Percentiles rank a stretch among this genome's conserved stretches.
These are phyloP conservation scores for Curvularia hawaiiensis DNA, from an alignment of 2,329 filamentous ascomycete species.

Conservation along the genomic window DNA sequence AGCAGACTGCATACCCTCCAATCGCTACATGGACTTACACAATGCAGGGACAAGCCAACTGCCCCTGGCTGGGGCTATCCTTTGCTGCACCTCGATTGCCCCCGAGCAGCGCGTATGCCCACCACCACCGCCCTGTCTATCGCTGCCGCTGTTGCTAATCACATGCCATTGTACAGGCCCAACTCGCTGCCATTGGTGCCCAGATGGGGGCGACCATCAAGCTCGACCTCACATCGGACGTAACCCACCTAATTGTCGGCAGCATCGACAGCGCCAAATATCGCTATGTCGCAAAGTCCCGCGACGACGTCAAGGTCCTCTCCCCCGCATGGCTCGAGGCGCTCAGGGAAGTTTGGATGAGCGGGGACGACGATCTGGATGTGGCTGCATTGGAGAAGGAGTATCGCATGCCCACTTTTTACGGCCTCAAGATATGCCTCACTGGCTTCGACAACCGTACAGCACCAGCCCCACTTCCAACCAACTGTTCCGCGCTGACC, in stretches of 20 bases:
- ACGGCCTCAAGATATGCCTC: slow-evolving; percentile 67
- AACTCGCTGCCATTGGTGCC: slow-evolving; percentile 67
- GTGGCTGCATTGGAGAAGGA: slow-evolving; percentile 70
- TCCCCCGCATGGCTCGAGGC: slow-evolving; percentile 83
- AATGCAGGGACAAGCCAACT: slow-evolving; percentile 39
- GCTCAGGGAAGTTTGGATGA: slow-evolving; percentile 78
- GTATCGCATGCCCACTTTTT: slow-evolving; percentile 68
- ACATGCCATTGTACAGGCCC: slow-evolving; percentile 44
- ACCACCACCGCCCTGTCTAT: background rate
- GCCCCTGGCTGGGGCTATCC: slow-evolving; percentile 65
- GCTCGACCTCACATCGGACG: slow-evolving; percentile 92
- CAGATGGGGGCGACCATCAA: slow-evolving; percentile 89
- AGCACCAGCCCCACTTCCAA: slow-evolving; percentile 20
- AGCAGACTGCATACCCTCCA: background rate
- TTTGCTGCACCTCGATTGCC: slow-evolving; percentile 87
- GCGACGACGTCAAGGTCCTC: slow-evolving; percentile 84
- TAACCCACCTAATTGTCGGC: slow-evolving; percentile 92
- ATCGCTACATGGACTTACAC: slow-evolving; percentile 14
- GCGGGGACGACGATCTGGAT: slow-evolving; percentile 76
- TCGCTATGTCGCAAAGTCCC: slow-evolving; percentile 87
- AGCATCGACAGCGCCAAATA: slow-evolving; percentile 92
- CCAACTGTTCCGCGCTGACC: slow-evolving; percentile 30
- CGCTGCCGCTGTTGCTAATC: slow-evolving; percentile 10
- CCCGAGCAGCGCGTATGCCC: slow-evolving; percentile 73
- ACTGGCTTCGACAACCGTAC: slow-evolving; percentile 72